These are phyloP conservation scores for Neckera pumila DNA, from an alignment of 225 moss, liverwort and hornwort genomes.

Conservation along the genomic window DNA sequence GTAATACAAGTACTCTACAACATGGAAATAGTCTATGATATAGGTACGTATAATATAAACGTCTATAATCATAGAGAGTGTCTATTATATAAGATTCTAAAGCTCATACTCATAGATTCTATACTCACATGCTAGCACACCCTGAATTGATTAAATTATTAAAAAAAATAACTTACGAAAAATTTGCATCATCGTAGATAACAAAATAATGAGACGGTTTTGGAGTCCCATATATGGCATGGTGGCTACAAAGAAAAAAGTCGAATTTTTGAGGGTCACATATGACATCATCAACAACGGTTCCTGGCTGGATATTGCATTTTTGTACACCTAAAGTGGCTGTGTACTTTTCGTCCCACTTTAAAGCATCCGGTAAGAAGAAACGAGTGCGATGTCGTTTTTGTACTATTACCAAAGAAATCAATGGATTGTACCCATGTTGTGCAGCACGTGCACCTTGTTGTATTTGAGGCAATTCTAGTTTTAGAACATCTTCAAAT, in stretches of 20 bases:
- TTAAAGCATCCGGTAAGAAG: neutral
- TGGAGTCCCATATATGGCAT: neutral
- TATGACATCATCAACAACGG: neutral
- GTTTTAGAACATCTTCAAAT: neutral
- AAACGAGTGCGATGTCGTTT: constrained; percentile 2
- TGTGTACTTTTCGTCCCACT: neutral
- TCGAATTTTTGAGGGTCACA: neutral
- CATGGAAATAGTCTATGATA: too few species aligned
- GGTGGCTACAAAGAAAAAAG: neutral
- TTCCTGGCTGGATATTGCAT: neutral
- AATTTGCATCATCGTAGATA: neutral
- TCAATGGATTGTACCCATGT: neutral
- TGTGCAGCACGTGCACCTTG: neutral
- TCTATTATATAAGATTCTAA: too few species aligned
- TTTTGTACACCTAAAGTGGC: neutral
- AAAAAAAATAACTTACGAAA: neutral
- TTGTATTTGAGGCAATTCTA: neutral
- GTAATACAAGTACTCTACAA: too few species aligned
- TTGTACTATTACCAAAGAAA: neutral
- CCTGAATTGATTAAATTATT: too few species aligned
- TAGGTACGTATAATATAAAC: too few species aligned
- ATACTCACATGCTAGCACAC: too few species aligned
- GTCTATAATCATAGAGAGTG: too few species aligned
- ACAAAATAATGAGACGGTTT: neutral
- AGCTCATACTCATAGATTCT: too few species aligned